A percentile compares a stretch with the other conserved stretches of the same genome.
These are phyloP conservation scores for Hypoxylon lienhwacheense DNA, from an alignment of 495 filamentous ascomycete species.

Conservation along the genomic window DNA sequence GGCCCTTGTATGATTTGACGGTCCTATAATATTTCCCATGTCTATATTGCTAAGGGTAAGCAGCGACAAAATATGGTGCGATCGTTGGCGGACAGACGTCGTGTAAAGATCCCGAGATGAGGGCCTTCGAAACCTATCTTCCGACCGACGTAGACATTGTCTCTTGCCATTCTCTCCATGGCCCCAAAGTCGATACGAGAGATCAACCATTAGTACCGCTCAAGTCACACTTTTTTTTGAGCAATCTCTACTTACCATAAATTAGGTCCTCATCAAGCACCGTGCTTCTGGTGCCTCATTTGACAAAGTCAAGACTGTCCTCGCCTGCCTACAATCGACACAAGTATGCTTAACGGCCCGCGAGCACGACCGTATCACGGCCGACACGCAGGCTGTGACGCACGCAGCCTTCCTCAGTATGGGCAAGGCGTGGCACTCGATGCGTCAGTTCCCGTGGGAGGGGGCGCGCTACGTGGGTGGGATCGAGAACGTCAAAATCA, in stretches of 20 bases:
- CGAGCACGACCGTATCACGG: constrained; percentile 94
- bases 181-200: constrained; percentile 81
- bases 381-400: constrained; percentile 96
- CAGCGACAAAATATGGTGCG: constrained; percentile 89
- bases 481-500: constrained; percentile 99
- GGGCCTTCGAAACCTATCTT: constrained; percentile 86
- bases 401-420: constrained; percentile 96
- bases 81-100: constrained; percentile 98
- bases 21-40: constrained; percentile 20
- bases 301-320: constrained; percentile 72
- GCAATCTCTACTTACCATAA: background rate
- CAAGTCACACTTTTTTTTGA: background rate
- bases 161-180: constrained; percentile 95
- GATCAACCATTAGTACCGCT: constrained; percentile 78
- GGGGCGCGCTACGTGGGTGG: constrained; percentile 88
- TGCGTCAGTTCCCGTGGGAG: constrained; percentile 94
- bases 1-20: constrained; percentile 76
- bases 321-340: constrained; percentile 79
- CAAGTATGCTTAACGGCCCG: constrained; percentile 82
- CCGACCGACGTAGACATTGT: constrained; percentile 89
- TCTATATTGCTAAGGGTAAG: constrained; percentile 5
- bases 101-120: constrained; percentile 95
- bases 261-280: constrained; percentile 85
- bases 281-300: constrained; percentile 78
- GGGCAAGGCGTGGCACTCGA: constrained; percentile 95